phyloP scores from a whole-genome alignment of 495 filamentous ascomycete species.

The Geoglossum glabrum region DNA sequence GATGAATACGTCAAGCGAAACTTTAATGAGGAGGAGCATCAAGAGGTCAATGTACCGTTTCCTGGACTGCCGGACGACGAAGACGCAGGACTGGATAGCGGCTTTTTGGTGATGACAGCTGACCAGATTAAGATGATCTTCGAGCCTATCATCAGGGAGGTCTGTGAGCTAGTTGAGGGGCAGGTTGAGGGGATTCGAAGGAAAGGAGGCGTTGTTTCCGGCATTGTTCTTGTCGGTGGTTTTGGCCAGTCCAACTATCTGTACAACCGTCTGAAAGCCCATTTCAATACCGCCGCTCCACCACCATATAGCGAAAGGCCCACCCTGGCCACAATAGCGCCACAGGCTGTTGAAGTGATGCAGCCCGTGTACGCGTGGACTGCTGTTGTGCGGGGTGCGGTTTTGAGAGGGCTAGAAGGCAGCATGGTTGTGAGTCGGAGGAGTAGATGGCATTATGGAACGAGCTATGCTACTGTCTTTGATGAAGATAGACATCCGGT shows the following conservation, averaged over 20 bases:
- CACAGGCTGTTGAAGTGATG: conserved; percentile 42
- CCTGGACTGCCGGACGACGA: conserved; percentile 47
- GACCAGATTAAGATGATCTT: conserved; percentile 25
- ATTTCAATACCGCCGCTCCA: conserved; percentile 42
- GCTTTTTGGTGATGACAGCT: conserved; percentile 22
- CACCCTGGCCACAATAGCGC: conserved; percentile 22
- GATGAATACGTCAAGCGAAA: conserved; percentile 43
- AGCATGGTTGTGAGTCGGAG: conserved; percentile 48
- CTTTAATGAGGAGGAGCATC: conserved; percentile 53
- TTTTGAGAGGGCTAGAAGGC: conserved; percentile 46
- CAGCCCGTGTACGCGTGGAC: conserved; percentile 62
- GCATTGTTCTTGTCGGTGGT: conserved; percentile 22
- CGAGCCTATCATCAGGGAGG: conserved; percentile 23
- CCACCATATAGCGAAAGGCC: conserved; percentile 47
- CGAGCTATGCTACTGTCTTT: conserved; percentile 54
- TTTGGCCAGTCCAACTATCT: conserved; percentile 23
- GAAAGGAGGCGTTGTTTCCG: conserved; percentile 41
- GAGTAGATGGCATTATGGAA: conserved; percentile 57
- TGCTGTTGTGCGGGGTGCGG: conserved; percentile 50
- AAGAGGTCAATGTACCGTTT: conserved; percentile 50
- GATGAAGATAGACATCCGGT: conserved; percentile 48
- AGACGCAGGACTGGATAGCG: conserved; percentile 21
- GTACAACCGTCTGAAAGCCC: conserved; percentile 40
- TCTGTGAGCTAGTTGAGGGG: conserved; percentile 23
- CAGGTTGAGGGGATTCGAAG: conserved; percentile 26